A percentile compares a stretch with the other conserved stretches of the same genome.
Conservation (phyloP, 2,329 filamentous ascomycete genomes). For the Emericellopsis atlantica region DNA sequence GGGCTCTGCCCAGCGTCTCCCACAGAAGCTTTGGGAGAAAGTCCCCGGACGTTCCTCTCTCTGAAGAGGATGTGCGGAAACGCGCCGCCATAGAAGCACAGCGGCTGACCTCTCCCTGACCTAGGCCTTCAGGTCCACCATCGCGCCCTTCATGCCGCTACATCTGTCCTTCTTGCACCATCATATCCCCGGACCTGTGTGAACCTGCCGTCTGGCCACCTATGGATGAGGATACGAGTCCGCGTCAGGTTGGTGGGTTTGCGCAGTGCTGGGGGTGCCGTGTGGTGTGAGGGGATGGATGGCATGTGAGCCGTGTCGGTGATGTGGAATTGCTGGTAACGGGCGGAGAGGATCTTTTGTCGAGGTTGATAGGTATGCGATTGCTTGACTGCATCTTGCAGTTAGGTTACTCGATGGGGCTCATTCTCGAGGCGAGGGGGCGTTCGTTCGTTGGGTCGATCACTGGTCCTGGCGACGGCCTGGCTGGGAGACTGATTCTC, state of each 20-base stretch:
- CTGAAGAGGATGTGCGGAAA: constrained; percentile 59
- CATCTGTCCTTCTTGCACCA: constrained; percentile 23
- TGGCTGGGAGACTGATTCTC: constrained; percentile 3
- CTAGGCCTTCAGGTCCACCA: constrained; percentile 21
- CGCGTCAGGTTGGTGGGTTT: constrained; percentile 21
- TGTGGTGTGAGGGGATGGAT: constrained; percentile 14
- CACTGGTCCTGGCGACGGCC: neutral
- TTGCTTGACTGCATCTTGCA: constrained; percentile 46
- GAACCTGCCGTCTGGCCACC: constrained; percentile 27
- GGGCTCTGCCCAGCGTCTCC: constrained; percentile 17
- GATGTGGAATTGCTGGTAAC: constrained; percentile 20
- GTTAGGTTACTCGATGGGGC: constrained; percentile 98
- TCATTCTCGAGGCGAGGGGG: constrained; percentile 99
- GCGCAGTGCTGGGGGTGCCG: constrained; percentile 11
- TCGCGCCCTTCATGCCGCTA: constrained; percentile 28
- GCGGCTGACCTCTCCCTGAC: constrained; percentile 67
- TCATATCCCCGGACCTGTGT: constrained; percentile 7
- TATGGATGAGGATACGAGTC: constrained; percentile 87
- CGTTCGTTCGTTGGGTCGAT: constrained; percentile 19
- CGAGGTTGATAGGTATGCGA: constrained; percentile 98
- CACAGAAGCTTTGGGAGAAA: constrained; percentile 92
- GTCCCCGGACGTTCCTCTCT: constrained; percentile 80
- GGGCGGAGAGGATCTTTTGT: constrained; percentile 62
- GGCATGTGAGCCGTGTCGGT: constrained; percentile 36
- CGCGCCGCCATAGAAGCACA: constrained; percentile 99